Percentiles rank a stretch among this genome's conserved stretches.
Conservation (phyloP, 306 rosid species). For the Vigna angularis region DNA sequence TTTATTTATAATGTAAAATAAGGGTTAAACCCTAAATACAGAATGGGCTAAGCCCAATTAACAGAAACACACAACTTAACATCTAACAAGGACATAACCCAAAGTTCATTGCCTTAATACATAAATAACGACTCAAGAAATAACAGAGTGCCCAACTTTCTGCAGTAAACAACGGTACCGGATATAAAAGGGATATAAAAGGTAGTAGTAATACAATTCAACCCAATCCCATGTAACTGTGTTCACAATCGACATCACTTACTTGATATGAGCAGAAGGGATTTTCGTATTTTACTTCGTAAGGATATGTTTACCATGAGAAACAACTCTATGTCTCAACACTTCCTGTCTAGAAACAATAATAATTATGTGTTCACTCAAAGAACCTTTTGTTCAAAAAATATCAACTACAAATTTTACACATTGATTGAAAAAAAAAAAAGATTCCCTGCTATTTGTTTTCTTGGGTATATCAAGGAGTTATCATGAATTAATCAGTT, state of each 20-base stretch:
- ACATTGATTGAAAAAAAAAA: not conserved
- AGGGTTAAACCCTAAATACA: too few species aligned
- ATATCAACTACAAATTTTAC: not conserved
- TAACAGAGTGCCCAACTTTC: constrained; percentile 22
- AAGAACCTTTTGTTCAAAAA: constrained; percentile 14
- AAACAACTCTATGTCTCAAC: constrained; percentile 12
- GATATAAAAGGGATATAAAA: not conserved
- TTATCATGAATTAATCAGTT: not conserved
- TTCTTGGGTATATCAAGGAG: constrained; percentile 1
- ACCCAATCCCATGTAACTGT: constrained; percentile 5
- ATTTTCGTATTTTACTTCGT: not conserved
- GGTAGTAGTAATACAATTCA: not conserved
- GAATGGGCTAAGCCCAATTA: too few species aligned
- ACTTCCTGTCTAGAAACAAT: not conserved
- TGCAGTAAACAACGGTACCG: not conserved
- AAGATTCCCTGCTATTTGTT: not conserved
- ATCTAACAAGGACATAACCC: constrained; percentile 1
- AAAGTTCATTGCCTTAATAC: not conserved
- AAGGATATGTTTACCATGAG: not conserved
- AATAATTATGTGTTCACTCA: not conserved
- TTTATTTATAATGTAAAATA: too few species aligned
- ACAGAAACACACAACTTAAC: too few species aligned
- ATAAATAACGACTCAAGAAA: not conserved
- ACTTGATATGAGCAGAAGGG: not conserved
- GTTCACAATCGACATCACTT: not conserved